Evolutionary conservation across 75 land plant species (phyloP).

Genomic region (Chamaecyparis obtusa): DNA sequence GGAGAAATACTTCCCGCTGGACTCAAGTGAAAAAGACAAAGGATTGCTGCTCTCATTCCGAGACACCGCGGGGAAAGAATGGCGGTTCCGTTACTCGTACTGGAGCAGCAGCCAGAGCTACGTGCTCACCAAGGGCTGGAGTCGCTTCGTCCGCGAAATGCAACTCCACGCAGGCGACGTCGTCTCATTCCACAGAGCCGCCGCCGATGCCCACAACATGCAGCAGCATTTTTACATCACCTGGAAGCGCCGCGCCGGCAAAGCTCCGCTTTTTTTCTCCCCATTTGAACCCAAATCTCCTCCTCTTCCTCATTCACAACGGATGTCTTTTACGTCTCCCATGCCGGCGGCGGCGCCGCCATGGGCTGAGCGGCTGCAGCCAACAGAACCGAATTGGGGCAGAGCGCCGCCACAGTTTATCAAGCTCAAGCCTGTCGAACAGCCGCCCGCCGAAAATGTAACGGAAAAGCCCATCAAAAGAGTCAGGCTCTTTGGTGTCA

Average conservation of each 20-base stretch:
- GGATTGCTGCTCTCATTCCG: conserved; percentile 37
- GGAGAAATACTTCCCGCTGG: conserved; percentile 23
- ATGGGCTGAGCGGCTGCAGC: not conserved
- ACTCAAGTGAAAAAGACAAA: conserved; percentile 13
- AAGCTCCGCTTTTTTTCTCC: not conserved
- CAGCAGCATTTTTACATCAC: not conserved
- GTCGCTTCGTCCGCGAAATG: conserved; percentile 49
- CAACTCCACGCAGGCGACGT: conserved; percentile 47
- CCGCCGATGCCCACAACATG: no score
- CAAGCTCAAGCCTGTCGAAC: not conserved
- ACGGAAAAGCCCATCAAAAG: not conserved
- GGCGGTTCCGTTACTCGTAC: conserved; percentile 52
- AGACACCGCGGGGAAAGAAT: conserved; percentile 29
- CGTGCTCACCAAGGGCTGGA: conserved; percentile 59
- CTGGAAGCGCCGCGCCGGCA: not conserved
- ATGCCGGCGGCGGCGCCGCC: not conserved
- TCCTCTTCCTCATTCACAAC: no score
- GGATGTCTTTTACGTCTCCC: not conserved
- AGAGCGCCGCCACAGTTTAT: not conserved
- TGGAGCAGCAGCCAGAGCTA: conserved; percentile 60
- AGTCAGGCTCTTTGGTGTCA: not conserved
- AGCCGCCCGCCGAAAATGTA: not conserved
- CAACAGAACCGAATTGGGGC: not conserved
- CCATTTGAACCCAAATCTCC: not conserved
- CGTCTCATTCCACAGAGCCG: conserved; percentile 30